Base-by-base conservation (phyloP, 441 rosid genomes). In the Aleurites moluccanus region DNA sequence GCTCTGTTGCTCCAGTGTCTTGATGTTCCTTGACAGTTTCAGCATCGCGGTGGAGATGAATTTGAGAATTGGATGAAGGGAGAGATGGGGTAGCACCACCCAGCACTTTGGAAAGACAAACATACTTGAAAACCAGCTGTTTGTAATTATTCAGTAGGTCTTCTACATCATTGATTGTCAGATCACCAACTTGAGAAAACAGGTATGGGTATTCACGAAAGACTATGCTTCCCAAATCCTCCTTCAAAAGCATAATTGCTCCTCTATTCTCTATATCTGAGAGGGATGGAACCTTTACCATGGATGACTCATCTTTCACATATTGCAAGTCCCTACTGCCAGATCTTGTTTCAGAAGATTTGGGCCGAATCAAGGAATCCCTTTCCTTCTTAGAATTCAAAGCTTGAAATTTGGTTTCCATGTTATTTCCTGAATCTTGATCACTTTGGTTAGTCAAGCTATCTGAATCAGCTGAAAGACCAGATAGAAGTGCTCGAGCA, bases 241-340 rank as follows among this genome's bases (percentile, higher is more conserved):
- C 97, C 79, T 90, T 90, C 81, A 96, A 80, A 77, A 96, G 88
- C 75, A 75, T 70, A 4, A 82, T 68, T 27, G 95, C 97, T 80
- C 98, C 98, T 76, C 81, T 87, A 73, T 85, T 86, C 88, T 91
- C 94, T 87, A 96, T 82, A 74, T 96, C 97, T 1, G 90, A 85
- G 62, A 90, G 79, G 35, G 98, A 89, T 53, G 83, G 86, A 80
- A 81, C 78, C 86, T 89, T 91, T 56, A 68, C 76, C 57, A 88
- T 73, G 20, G 83, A 78, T 76, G 71, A 55, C 80, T 85, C 84
- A 59, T 84, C 87, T 77, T 82, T 86, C 20, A 64, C 33, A 76
- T 67, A 44, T 49, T 64, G 40, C 73, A 67, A 44, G 38, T 84
- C 86, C 67, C 77, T 81, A 73, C 71, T 78, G 75, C 77, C 78